Evolutionary conservation across 306 rosid genomes (phyloP).

Genomic region (Trifolium repens): DNA sequence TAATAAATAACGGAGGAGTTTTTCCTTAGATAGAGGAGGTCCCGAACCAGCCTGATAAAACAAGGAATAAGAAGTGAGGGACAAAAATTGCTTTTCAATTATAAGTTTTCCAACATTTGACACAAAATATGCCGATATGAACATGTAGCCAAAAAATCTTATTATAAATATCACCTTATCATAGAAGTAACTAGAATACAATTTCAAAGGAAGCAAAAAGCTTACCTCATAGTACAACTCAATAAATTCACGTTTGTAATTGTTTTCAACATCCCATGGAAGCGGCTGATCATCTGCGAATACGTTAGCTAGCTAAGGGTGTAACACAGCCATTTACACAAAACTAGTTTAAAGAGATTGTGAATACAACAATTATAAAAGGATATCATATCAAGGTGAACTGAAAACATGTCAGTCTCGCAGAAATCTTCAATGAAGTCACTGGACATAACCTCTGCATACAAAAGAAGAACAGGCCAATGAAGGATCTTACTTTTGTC

Average conservation of each 20-base stretch:
- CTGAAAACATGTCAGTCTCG: constrained; percentile 87
- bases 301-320: constrained; percentile 77
- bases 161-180: not conserved
- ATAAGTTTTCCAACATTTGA: constrained; percentile 24
- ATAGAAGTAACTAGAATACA: constrained; percentile 30
- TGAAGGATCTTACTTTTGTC: constrained; percentile 79
- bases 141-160: not conserved
- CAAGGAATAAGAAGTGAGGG: constrained; percentile 33
- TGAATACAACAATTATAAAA: constrained; percentile 42
- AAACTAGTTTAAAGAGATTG: not conserved
- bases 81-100: not conserved
- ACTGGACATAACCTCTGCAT: constrained; percentile 96
- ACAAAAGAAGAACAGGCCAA: constrained; percentile 95
- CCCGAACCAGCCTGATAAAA: constrained; percentile 66
- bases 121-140: constrained; percentile 22
- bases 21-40: constrained; percentile 62
- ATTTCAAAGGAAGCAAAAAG: constrained; percentile 21
- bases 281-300: constrained; percentile 79
- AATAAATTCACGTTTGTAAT: constrained; percentile 67
- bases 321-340: constrained; percentile 37
- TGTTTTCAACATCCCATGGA: constrained; percentile 78
- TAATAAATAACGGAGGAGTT: constrained; percentile 59
- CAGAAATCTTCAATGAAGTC: constrained; percentile 95
- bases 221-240: constrained; percentile 88
- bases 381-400: constrained; percentile 96